Conservation (phyloP, 495 filamentous ascomycete species). For the Annulohypoxylon stygium region DNA sequence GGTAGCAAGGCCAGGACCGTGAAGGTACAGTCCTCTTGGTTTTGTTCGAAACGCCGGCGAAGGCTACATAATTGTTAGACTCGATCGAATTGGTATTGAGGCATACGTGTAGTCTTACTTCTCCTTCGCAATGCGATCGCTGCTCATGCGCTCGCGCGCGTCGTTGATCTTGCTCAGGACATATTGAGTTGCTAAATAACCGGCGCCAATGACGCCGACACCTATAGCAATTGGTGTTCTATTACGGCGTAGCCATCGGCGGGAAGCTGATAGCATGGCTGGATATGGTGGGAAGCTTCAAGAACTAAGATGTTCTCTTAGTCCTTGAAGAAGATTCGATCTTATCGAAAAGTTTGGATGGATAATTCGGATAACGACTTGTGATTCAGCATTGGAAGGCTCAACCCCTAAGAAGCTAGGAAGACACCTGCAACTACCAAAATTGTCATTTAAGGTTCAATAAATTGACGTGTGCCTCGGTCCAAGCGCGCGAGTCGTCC, state of each 20-base stretch:
- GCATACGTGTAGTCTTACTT: constrained; percentile 72
- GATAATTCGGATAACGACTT: constrained; percentile 8
- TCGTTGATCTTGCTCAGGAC: constrained; percentile 89
- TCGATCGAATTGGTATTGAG: constrained; percentile 4
- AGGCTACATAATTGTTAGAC: constrained; percentile 67
- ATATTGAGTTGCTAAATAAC: constrained; percentile 94
- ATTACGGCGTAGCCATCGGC: constrained; percentile 92
- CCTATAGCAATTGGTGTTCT: constrained; percentile 89
- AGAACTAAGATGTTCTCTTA: constrained; percentile 11
- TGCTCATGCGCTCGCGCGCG: constrained; percentile 92
- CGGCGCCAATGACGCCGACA: constrained; percentile 85
- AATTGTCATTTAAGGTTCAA: constrained; percentile 26
- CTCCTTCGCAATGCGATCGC: constrained; percentile 93
- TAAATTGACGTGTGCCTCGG: constrained; percentile 46
- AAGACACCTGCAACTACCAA: constrained; percentile 23
- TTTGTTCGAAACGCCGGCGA: constrained; percentile 95
- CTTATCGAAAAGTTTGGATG: constrained; percentile 6
- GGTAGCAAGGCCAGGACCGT: constrained; percentile 97
- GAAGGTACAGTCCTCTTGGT: constrained; percentile 97
- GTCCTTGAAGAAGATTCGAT: constrained; percentile 13
- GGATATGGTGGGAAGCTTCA: constrained; percentile 39
- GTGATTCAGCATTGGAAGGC: constrained; percentile 20
- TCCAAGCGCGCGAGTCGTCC: constrained; percentile 33
- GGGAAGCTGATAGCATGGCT: constrained; percentile 84
- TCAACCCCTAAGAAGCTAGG: not conserved